A percentile compares a stretch with the other conserved stretches of the same genome.
phyloP scores from a whole-genome alignment of 352 stramenopile genomes.

The Globisporangium splendens region DNA sequence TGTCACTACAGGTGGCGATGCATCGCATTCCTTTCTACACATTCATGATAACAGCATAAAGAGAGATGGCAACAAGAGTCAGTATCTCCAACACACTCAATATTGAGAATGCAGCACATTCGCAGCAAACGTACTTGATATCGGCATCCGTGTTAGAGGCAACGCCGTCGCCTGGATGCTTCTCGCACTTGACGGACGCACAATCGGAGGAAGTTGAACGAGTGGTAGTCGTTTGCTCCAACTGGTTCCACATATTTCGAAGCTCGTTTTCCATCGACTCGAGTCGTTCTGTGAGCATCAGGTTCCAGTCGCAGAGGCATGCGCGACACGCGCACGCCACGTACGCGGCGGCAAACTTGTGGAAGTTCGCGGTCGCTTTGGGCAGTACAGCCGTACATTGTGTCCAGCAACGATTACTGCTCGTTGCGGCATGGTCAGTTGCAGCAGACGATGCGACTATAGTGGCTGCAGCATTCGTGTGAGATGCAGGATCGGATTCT shows the following conservation, averaged over 20 bases:
- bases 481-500: no score
- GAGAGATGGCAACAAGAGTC: no score
- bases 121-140: neutral
- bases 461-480: neutral
- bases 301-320: conserved; percentile 20
- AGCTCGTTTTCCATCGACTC: conserved; percentile 7
- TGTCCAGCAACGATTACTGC: neutral
- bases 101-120: neutral
- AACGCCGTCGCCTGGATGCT: no score
- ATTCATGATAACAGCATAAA: no score
- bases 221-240: no score
- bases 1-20: no score
- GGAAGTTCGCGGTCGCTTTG: neutral
- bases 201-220: no score
- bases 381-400: conserved; percentile 3
- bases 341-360: conserved; percentile 16
- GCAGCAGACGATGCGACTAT: neutral
- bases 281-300: conserved; percentile 10
- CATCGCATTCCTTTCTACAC: no score
- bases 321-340: conserved; percentile 14
- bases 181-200: no score
- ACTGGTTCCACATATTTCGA: neutral
- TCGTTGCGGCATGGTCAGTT: neutral
- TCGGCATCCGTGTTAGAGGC: neutral
- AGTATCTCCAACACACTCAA: neutral